Evolutionary conservation across 2,329 filamentous ascomycete species (phyloP), one percentile per base, ranked within the genome.

Genomic region (Xylaria sp.): DNA sequence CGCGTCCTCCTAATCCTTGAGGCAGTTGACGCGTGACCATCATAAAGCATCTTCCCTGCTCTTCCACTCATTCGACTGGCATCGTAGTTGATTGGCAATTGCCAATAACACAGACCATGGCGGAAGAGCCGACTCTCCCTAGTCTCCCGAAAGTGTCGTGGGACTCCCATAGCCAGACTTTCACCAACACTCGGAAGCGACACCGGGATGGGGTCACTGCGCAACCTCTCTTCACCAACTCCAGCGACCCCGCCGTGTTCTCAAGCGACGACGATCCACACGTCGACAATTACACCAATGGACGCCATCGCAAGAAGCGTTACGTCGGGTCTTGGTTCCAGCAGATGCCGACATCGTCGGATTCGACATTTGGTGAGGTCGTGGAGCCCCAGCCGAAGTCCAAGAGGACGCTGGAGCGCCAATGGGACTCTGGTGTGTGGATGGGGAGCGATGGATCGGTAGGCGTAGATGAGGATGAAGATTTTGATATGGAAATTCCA

Each of bases 261-360:
- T 92, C 90, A 3, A 91, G 89, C 77, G 91, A 93, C 68, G 90
- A 92, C 74, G 90, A 92, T 66, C 89, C 89, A 2, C 86, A 87
- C 1, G 78, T 90, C 57, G 89, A 92, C 69, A 90, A 91, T 74
- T 92, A 92, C 75, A 81, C 84, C 28, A 81, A 86, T 57, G 84
- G 84, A 0, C 82, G 84, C 32, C 84, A 85, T 71, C 85, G 86
- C 69, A 93, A 92, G 81, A 85, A 84, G 74, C 85, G 87, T 58
- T 90, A 91, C 70, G 81, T 88, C 52, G 91, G 91, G 3, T 86
- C 90, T 4, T 93, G 91, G 91, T 93, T 87, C 78, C 85, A 87
- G 68, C 89, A 90, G 76, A 84, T 84, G 50, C 85, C 82, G n/a
- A 79, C 79, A 59, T 86, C 85, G 6, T 84, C 84, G 1, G 85